phyloP scores from a whole-genome alignment of 352 stramenopile genomes.

The Pythium chondricola region DNA sequence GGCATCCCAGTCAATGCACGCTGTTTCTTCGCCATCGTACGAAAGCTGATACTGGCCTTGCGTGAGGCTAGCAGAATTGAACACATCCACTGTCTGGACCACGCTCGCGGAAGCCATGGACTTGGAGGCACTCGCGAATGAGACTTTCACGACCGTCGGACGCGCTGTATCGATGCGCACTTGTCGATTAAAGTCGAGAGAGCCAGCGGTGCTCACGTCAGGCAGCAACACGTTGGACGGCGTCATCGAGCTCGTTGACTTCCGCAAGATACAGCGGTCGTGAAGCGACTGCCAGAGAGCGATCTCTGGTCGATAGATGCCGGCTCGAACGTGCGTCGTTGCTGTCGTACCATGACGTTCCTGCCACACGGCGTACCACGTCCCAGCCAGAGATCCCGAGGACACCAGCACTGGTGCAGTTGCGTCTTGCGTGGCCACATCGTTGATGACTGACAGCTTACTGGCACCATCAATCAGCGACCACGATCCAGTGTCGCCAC shows the following conservation, averaged over 20 bases:
- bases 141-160: constrained; percentile 28
- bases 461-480: constrained; percentile 34
- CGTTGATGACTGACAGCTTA: constrained; percentile 34
- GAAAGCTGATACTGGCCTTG: constrained; percentile 48
- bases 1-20: constrained; percentile 58
- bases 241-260: constrained; percentile 27
- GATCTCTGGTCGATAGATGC: constrained; percentile 8
- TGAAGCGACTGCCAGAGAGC: constrained; percentile 44
- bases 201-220: constrained; percentile 31
- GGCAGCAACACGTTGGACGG: constrained; percentile 42
- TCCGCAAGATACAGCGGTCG: constrained; percentile 39
- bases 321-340: constrained; percentile 28
- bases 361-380: constrained; percentile 35
- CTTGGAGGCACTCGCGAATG: constrained; percentile 26
- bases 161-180: constrained; percentile 50
- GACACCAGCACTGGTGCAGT: constrained; percentile 21
- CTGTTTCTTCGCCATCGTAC: constrained; percentile 30
- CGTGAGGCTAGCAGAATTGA: constrained; percentile 36
- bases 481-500: constrained; percentile 20
- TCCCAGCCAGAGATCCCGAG: not conserved
- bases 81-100: constrained; percentile 55
- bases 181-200: constrained; percentile 43
- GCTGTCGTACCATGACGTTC: constrained; percentile 31
- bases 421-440: constrained; percentile 25
- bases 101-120: constrained; percentile 28